Percentiles rank a stretch among this genome's conserved stretches.
Evolutionary conservation across 805 yeast genomes (phyloP).

Genomic region (Candida insectorum): DNA sequence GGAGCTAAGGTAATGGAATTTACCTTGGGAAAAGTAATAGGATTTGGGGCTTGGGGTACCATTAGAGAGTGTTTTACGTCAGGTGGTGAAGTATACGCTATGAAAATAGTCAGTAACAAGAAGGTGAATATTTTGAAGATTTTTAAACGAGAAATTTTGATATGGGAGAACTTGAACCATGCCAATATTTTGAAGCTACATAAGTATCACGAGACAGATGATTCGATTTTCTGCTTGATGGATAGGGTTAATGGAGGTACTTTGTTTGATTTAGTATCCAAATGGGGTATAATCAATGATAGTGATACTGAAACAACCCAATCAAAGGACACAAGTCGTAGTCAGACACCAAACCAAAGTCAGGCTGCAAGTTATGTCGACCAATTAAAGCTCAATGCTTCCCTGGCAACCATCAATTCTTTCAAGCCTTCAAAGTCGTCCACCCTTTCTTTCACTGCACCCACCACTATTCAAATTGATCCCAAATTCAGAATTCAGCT

Average conservation of each 20-base stretch:
- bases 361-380: background rate
- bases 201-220: slow-evolving; percentile 57
- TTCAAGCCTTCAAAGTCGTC: background rate
- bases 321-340: background rate
- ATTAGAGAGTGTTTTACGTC: slow-evolving; percentile 60
- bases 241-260: slow-evolving; percentile 73
- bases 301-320: background rate
- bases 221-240: slow-evolving; percentile 70
- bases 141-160: slow-evolving; percentile 65
- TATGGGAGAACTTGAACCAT: slow-evolving; percentile 74
- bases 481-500: slow-evolving; percentile 5
- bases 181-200: slow-evolving; percentile 60
- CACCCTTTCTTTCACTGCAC: background rate
- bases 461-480: slow-evolving; percentile 1
- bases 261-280: slow-evolving; percentile 66
- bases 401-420: background rate
- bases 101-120: slow-evolving; percentile 48
- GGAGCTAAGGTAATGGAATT: slow-evolving; percentile 67
- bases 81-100: slow-evolving; percentile 44
- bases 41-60: slow-evolving; percentile 89
- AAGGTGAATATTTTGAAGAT: slow-evolving; percentile 45
- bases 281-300: slow-evolving; percentile 49
- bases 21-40: slow-evolving; percentile 69
- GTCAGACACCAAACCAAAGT: slow-evolving; percentile 1
- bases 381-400: background rate